Evolutionary conservation across 805 yeast species (phyloP).

Genomic region (Priceomyces haplophilus): DNA sequence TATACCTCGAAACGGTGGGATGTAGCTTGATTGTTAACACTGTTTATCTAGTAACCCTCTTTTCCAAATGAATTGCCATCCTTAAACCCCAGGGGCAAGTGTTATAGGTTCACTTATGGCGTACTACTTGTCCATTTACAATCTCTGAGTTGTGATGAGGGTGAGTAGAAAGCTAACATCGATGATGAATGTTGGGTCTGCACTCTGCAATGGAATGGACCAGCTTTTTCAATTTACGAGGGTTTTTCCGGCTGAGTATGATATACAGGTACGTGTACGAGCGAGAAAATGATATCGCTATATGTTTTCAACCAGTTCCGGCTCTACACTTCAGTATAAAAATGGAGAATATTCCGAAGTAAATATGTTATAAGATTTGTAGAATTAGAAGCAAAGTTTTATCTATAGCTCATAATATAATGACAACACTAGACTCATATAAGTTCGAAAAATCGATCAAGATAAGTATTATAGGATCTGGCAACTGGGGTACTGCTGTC

Average conservation of each 20-base stretch:
- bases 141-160: too few relatives aligned
- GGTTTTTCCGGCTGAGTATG: background rate
- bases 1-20: too few relatives aligned
- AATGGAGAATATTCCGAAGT: background rate
- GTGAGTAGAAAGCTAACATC: too few relatives aligned
- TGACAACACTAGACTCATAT: conserved; percentile 26
- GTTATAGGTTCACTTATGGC: too few relatives aligned
- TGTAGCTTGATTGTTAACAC: too few relatives aligned
- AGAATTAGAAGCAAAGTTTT: too few relatives aligned
- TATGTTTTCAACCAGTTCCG: background rate
- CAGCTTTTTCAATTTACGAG: conserved; percentile 1
- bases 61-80: background rate
- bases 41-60: too few relatives aligned
- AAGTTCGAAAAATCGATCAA: conserved; percentile 30
- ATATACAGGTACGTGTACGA: background rate
- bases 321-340: background rate
- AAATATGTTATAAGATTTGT: background rate
- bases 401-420: background rate
- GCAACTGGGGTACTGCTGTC: conserved; percentile 49
- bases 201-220: background rate
- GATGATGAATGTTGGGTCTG: background rate
- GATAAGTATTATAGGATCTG: conserved; percentile 44
- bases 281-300: background rate
- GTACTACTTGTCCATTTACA: too few relatives aligned
- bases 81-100: background rate